Evolutionary conservation across 2,329 filamentous ascomycete genomes (phyloP).

Genomic region (Cytospora piceicola): DNA sequence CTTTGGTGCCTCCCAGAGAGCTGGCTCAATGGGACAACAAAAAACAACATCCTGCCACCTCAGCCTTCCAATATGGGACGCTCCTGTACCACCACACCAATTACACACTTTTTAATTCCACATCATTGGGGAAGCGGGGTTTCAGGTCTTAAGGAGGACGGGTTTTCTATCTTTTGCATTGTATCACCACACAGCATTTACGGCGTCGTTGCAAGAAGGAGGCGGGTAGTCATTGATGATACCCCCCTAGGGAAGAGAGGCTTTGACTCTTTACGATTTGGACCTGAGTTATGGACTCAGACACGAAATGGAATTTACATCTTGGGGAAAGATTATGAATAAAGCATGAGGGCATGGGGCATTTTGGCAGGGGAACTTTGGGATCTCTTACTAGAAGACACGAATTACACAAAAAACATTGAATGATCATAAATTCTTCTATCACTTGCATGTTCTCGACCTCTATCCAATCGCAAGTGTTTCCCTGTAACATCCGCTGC

Average conservation of each 20-base stretch:
- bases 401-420: not conserved
- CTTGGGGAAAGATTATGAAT: not conserved
- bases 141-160: slow-evolving; percentile 12
- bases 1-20: slow-evolving; percentile 23
- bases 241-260: slow-evolving; percentile 29
- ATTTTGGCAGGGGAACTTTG: not conserved
- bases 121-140: slow-evolving; percentile 14
- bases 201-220: slow-evolving; percentile 25
- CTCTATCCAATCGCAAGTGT: not conserved
- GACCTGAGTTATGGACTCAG: not conserved
- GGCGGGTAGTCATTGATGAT: slow-evolving; percentile 30
- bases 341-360: slow-evolving; percentile 2
- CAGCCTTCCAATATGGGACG: not conserved
- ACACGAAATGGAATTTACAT: slow-evolving; percentile 4
- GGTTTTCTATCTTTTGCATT: slow-evolving; percentile 25
- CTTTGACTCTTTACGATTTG: slow-evolving; percentile 17
- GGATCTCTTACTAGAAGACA: slow-evolving; percentile 2
- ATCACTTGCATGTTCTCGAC: not conserved
- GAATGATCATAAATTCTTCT: not conserved
- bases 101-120: slow-evolving; percentile 31
- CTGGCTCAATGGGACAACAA: slow-evolving; percentile 31
- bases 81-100: slow-evolving; percentile 27
- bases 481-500: not conserved
- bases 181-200: slow-evolving; percentile 31
- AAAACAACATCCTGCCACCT: slow-evolving; percentile 26